These are phyloP conservation scores for Fusarium napiforme DNA, from an alignment of 2,329 filamentous ascomycete genomes.

Conservation along the genomic window DNA sequence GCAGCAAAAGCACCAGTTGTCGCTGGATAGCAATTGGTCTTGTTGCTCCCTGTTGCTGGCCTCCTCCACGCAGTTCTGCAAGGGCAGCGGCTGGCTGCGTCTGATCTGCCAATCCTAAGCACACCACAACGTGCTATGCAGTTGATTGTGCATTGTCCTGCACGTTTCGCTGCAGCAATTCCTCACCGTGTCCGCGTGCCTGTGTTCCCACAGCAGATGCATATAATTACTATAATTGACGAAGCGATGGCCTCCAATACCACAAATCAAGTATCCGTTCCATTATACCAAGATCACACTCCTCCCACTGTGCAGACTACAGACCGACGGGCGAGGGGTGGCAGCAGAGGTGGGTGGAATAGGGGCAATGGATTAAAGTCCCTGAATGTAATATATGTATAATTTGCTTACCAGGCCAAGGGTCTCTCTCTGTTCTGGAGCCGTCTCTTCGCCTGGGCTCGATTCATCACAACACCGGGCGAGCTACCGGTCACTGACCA, in stretches of 20 bases:
- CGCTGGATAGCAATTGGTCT: slow-evolving; percentile 19
- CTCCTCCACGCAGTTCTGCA: slow-evolving; percentile 34
- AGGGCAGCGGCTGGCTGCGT: slow-evolving; percentile 45
- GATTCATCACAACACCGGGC: slow-evolving; percentile 18
- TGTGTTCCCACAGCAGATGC: slow-evolving; percentile 24
- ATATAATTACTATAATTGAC: not conserved
- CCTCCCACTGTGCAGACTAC: not conserved
- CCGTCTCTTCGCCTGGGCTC: slow-evolving; percentile 15
- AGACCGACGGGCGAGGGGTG: slow-evolving; percentile 12
- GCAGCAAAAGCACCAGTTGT: slow-evolving; percentile 9
- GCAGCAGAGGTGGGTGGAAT: slow-evolving; percentile 35
- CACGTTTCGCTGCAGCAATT: slow-evolving; percentile 22
- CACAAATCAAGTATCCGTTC: not conserved
- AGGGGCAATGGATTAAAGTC: slow-evolving; percentile 33
- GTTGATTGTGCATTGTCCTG: slow-evolving; percentile 32
- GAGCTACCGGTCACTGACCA: slow-evolving; percentile 8
- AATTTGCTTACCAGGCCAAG: slow-evolving; percentile 33
- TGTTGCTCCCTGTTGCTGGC: slow-evolving; percentile 19
- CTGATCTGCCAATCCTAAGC: slow-evolving; percentile 40
- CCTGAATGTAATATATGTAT: slow-evolving; percentile 18
- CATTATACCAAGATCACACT: not conserved
- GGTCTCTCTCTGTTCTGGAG: not conserved
- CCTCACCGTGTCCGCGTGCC: slow-evolving; percentile 31
- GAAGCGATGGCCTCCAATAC: slow-evolving; percentile 17
- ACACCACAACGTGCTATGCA: slow-evolving; percentile 30